Conservation (phyloP, 306 rosid genomes). For the Mimosa bimucronata region DNA sequence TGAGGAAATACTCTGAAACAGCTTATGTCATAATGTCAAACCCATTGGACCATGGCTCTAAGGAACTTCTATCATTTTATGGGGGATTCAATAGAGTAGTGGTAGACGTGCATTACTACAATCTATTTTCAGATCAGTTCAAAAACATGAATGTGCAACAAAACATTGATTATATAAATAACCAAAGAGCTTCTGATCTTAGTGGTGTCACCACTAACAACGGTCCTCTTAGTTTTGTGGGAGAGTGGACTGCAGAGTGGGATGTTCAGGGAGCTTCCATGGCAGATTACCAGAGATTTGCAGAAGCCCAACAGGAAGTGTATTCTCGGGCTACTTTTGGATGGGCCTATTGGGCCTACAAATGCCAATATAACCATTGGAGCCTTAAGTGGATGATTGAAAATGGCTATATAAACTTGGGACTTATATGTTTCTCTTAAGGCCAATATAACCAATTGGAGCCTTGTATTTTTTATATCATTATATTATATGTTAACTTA, state of each 20-base stretch:
- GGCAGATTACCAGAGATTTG: slow-evolving; percentile 43
- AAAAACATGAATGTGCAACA: slow-evolving; percentile 43
- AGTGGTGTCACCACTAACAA: slow-evolving; percentile 37
- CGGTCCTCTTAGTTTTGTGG: slow-evolving; percentile 39
- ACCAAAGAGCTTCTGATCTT: slow-evolving; percentile 50
- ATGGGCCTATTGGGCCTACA: slow-evolving; percentile 65
- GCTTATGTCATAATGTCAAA: slow-evolving; percentile 57
- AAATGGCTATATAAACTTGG: slow-evolving; percentile 8
- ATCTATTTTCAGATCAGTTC: slow-evolving; percentile 32
- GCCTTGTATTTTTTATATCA: too few species aligned
- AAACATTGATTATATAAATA: slow-evolving; percentile 45
- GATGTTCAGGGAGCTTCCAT: slow-evolving; percentile 13
- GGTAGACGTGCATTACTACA: slow-evolving; percentile 65
- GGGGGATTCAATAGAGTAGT: slow-evolving; percentile 30
- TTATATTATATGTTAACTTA: too few species aligned
- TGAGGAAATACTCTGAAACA: slow-evolving; percentile 40
- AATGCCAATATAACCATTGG: slow-evolving; percentile 37
- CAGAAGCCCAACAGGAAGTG: slow-evolving; percentile 46
- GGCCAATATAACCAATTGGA: too few species aligned
- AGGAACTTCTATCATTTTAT: slow-evolving; percentile 53
- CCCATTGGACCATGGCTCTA: slow-evolving; percentile 42
- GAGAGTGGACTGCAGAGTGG: slow-evolving; percentile 45
- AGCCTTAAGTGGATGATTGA: slow-evolving; percentile 45
- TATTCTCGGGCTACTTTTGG: slow-evolving; percentile 55
- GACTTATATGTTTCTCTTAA: too few species aligned